Evolutionary conservation across 2,329 filamentous ascomycete species (phyloP).

Genomic region (Nigrospora oryzae): DNA sequence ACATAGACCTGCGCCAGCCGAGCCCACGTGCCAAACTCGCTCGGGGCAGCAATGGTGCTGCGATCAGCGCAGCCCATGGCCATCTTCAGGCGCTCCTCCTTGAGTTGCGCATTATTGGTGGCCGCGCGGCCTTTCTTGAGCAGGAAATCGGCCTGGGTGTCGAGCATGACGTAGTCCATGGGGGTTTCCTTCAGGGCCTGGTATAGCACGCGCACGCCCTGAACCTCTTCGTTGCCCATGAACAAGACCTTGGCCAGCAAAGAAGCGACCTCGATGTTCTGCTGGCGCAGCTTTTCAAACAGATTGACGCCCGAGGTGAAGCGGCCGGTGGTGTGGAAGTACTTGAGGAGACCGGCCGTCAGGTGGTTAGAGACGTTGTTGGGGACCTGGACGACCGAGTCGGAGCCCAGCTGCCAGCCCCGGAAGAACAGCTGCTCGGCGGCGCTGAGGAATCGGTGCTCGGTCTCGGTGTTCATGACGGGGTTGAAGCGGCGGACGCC

Average conservation of each 20-base stretch:
- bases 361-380: conserved; percentile 95
- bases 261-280: conserved; percentile 90
- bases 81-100: conserved; percentile 66
- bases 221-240: conserved; percentile 95
- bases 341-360: conserved; percentile 85
- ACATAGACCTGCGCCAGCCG: conserved; percentile 90
- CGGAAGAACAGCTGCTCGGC: conserved; percentile 93
- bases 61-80: conserved; percentile 90
- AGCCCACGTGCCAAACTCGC: conserved; percentile 96
- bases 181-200: conserved; percentile 83
- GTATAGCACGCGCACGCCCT: conserved; percentile 80
- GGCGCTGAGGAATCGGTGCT: conserved; percentile 90
- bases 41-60: conserved; percentile 88
- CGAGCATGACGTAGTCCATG: conserved; percentile 96
- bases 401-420: conserved; percentile 91
- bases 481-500: conserved; percentile 97
- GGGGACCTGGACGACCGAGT: conserved; percentile 93
- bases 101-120: conserved; percentile 41
- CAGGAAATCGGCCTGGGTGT: conserved; percentile 88
- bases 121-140: conserved; percentile 67
- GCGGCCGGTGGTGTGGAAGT: conserved; percentile 90
- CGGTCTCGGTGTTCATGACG: conserved; percentile 94
- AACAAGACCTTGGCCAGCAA: conserved; percentile 85
- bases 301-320: conserved; percentile 95
- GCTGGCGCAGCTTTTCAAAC: conserved; percentile 87